Conservation (phyloP, 2,329 filamentous ascomycete genomes). For the Claviceps arundinis region DNA sequence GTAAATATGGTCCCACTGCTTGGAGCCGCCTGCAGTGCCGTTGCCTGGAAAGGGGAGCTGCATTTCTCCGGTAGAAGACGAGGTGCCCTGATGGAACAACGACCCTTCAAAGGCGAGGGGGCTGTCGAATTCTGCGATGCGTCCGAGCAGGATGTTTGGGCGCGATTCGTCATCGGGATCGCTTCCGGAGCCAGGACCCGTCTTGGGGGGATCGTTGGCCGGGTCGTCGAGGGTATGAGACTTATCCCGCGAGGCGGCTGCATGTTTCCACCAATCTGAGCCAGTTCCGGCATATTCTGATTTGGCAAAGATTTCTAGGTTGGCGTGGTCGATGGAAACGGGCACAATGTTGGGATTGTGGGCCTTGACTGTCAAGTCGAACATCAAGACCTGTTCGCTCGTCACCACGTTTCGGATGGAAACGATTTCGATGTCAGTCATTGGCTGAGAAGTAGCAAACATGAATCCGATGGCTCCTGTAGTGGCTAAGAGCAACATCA, state of each 20-base stretch:
- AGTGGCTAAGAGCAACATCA: constrained; percentile 69
- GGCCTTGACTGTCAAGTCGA: constrained; percentile 78
- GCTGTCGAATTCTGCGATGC: constrained; percentile 76
- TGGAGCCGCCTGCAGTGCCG: constrained; percentile 69
- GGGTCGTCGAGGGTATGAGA: constrained; percentile 19
- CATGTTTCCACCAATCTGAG: constrained; percentile 43
- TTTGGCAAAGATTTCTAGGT: constrained; percentile 89
- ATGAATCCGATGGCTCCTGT: constrained; percentile 81
- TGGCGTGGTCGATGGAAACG: constrained; percentile 72
- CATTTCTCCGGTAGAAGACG: constrained; percentile 68
- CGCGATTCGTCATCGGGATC: constrained; percentile 50
- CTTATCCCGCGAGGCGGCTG: constrained; percentile 12
- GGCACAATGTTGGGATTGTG: constrained; percentile 89
- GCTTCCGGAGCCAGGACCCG: constrained; percentile 12
- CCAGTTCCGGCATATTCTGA: constrained; percentile 73
- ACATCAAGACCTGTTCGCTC: constrained; percentile 88
- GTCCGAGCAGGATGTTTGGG: constrained; percentile 85
- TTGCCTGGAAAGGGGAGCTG: constrained; percentile 77
- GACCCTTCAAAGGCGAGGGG: constrained; percentile 81
- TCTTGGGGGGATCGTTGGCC: constrained; percentile 25
- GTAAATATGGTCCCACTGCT: constrained; percentile 81
- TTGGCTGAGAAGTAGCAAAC: constrained; percentile 79
- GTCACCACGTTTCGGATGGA: constrained; percentile 83
- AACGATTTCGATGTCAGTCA: constrained; percentile 64
- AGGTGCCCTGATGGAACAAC: constrained; percentile 62